These are phyloP conservation scores for Exophiala aquamarina DNA, from an alignment of 2,329 filamentous ascomycete genomes.

Conservation along the genomic window DNA sequence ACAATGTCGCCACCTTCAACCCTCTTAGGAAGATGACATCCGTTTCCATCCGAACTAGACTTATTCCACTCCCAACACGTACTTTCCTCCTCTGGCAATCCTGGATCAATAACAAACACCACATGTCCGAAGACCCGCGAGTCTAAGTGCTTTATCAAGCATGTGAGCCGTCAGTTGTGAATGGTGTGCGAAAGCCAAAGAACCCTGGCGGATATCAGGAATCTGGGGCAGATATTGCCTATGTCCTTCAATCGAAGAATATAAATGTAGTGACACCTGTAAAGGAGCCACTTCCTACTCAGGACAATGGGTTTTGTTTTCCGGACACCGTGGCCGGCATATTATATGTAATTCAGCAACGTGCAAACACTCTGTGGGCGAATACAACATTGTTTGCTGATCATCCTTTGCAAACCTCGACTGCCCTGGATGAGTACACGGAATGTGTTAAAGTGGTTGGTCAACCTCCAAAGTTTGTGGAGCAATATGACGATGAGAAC, in stretches of 20 bases:
- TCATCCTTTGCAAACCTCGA: conserved; percentile 49
- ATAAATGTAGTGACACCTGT: conserved; percentile 36
- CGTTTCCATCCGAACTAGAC: no score
- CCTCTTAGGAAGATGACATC: no score
- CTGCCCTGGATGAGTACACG: conserved; percentile 32
- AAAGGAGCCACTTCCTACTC: conserved; percentile 31
- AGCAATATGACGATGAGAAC: conserved; percentile 53
- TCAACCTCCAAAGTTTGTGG: conserved; percentile 48
- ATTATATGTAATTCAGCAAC: conserved; percentile 38
- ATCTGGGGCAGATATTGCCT: conserved; percentile 51
- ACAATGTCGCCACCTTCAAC: no score
- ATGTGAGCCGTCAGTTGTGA: conserved; percentile 48
- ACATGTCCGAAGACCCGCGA: neutral
- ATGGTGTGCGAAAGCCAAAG: conserved; percentile 49
- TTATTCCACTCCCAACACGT: no score
- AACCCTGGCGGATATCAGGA: conserved; percentile 54
- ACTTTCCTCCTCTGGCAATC: no score
- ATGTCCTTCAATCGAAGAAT: conserved; percentile 35
- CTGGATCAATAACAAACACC: no score
- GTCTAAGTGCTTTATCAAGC: conserved; percentile 51
- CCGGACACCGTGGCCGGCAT: conserved; percentile 47
- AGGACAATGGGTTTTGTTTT: conserved; percentile 42
- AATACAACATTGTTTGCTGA: conserved; percentile 52
- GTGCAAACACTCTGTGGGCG: conserved; percentile 50
- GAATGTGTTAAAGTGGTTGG: conserved; percentile 42